phyloP scores from a whole-genome alignment of 371 early-diverging fungal species.

The Batrachochytrium dendrobatidis region DNA sequence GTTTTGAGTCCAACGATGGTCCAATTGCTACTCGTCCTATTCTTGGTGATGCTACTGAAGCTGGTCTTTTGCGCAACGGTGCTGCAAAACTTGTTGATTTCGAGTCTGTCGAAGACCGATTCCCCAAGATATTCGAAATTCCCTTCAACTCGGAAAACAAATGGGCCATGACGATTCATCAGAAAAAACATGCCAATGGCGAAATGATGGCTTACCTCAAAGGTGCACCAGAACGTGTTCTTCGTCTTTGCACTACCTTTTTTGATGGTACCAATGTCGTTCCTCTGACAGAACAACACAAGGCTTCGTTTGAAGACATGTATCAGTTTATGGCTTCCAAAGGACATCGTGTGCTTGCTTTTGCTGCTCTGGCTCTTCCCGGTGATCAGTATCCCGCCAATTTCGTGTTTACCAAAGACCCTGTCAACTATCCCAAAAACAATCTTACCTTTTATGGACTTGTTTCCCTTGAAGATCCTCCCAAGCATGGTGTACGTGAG shows the following conservation, averaged over 20 bases:
- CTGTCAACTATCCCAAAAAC: conserved; percentile 59
- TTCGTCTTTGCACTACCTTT: conserved; percentile 66
- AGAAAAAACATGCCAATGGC: conserved; percentile 57
- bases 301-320: conserved; percentile 53
- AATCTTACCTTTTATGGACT: conserved; percentile 78
- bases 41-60: conserved; percentile 88
- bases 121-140: conserved; percentile 87
- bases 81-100: conserved; percentile 29
- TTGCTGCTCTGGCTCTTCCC: conserved; percentile 67
- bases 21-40: conserved; percentile 61
- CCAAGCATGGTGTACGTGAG: conserved; percentile 93
- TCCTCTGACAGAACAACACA: conserved; percentile 55
- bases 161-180: conserved; percentile 85
- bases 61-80: conserved; percentile 65
- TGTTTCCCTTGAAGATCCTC: conserved; percentile 85
- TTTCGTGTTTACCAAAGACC: conserved; percentile 63
- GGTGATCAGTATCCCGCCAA: conserved; percentile 59
- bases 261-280: conserved; percentile 38
- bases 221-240: conserved; percentile 90
- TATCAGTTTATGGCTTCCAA: conserved; percentile 81
- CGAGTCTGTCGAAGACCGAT: conserved; percentile 26
- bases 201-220: conserved; percentile 71
- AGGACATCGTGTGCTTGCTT: conserved; percentile 92
- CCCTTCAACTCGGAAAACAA: conserved; percentile 95
- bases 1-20: conserved; percentile 48